Conservation (phyloP, 2,329 filamentous ascomycete species). For the Arachnopeziza araneosa region DNA sequence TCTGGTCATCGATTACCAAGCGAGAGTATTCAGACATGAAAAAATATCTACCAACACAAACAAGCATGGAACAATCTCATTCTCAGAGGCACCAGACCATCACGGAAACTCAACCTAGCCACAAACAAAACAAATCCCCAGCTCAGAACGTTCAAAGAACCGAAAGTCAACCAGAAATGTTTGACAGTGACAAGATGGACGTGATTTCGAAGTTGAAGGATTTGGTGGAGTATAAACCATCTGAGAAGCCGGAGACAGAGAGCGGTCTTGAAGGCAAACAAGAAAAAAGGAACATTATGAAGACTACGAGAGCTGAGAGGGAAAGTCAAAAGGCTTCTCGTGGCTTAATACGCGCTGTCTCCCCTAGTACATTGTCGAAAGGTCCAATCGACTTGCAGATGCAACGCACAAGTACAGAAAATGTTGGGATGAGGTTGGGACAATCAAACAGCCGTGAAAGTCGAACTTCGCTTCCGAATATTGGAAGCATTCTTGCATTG, state of each 20-base stretch:
- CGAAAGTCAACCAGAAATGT: too few relatives aligned
- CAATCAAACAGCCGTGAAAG: neutral
- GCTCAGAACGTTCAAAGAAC: too few relatives aligned
- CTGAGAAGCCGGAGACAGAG: too few relatives aligned
- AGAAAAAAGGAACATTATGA: neutral
- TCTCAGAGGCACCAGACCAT: too few relatives aligned
- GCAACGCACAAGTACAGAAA: neutral
- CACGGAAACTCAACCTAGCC: too few relatives aligned
- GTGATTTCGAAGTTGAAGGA: too few relatives aligned
- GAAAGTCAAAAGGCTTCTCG: neutral
- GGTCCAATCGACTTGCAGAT: neutral
- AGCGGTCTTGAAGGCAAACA: neutral
- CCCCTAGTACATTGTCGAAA: neutral
- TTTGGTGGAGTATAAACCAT: too few relatives aligned
- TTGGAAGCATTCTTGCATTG: conserved; percentile 2
- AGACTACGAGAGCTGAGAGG: neutral
- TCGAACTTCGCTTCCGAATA: conserved; percentile 3
- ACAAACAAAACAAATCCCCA: too few relatives aligned
- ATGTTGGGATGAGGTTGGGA: neutral
- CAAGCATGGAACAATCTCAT: neutral
- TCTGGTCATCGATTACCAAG: neutral
- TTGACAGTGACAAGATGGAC: too few relatives aligned
- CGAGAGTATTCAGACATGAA: neutral
- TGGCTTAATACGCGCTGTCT: neutral
- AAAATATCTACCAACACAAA: neutral